Percentiles rank a stretch among this genome's conserved stretches.
Conservation (phyloP, 2,329 filamentous ascomycete genomes). For the Thermothelomyces thermophilus region DNA sequence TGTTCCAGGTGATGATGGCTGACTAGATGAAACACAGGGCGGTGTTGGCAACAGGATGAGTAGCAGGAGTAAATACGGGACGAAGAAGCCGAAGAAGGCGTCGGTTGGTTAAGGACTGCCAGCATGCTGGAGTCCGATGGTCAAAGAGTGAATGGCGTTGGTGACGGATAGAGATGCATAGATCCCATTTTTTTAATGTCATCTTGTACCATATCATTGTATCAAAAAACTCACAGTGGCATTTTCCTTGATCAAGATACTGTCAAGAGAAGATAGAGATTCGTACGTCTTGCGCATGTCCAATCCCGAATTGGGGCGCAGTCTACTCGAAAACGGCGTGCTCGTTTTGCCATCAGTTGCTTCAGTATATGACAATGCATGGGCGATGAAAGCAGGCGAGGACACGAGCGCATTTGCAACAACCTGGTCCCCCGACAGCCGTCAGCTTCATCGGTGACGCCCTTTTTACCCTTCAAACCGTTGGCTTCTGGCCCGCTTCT, state of each 20-base stretch:
- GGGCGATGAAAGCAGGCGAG: too few species aligned
- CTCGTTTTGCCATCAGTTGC: too few species aligned
- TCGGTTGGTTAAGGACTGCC: slow-evolving; percentile 38
- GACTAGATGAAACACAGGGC: slow-evolving; percentile 50
- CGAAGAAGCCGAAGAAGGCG: slow-evolving; percentile 94
- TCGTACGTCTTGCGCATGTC: too few species aligned
- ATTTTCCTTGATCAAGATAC: background rate
- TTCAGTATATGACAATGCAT: too few species aligned
- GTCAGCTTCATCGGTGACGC: slow-evolving; percentile 3
- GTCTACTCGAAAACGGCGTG: too few species aligned
- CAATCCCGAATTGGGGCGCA: too few species aligned
- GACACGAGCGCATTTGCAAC: too few species aligned
- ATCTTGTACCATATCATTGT: slow-evolving; percentile 14
- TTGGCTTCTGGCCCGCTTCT: background rate
- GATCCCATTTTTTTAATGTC: too few species aligned
- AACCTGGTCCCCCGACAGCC: too few species aligned
- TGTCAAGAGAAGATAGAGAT: too few species aligned
- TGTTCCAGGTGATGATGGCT: background rate
- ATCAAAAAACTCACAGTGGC: background rate
- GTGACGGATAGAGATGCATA: background rate
- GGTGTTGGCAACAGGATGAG: slow-evolving; percentile 81
- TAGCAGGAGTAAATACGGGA: slow-evolving; percentile 92
- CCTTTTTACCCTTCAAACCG: background rate
- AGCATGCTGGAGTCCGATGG: background rate
- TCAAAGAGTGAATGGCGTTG: background rate